phyloP scores from a whole-genome alignment of 805 yeast genomes.

The Blastobotrys parvus region DNA sequence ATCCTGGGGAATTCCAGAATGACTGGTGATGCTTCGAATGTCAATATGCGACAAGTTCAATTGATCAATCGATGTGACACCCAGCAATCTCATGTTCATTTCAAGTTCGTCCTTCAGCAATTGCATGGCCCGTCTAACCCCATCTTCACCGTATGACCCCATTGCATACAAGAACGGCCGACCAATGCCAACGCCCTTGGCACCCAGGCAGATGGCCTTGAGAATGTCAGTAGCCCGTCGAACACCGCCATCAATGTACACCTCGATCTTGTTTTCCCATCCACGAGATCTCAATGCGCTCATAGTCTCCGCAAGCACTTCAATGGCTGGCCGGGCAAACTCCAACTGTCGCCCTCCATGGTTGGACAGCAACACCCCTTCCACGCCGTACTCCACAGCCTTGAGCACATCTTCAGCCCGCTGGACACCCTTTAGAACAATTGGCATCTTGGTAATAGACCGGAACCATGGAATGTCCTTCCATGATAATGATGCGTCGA shows the following conservation, averaged over 20 bases:
- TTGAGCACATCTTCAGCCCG: constrained; percentile 66
- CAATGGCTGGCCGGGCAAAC: constrained; percentile 67
- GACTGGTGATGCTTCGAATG: constrained; percentile 34
- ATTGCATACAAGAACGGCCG: constrained; percentile 70
- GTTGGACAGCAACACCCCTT: constrained; percentile 77
- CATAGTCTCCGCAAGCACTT: constrained; percentile 56
- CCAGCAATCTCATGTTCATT: constrained; percentile 73
- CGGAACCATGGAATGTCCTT: constrained; percentile 51
- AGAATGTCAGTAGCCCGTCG: constrained; percentile 70
- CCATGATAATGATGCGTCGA: constrained; percentile 63
- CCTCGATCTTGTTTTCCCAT: constrained; percentile 42
- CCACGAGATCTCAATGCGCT: constrained; percentile 44
- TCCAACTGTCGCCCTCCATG: constrained; percentile 91
- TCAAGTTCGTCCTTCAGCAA: constrained; percentile 61
- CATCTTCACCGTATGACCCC: constrained; percentile 73
- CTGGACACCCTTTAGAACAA: constrained; percentile 78
- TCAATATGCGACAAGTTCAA: constrained; percentile 59
- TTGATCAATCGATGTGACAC: constrained; percentile 54
- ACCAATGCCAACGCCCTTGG: constrained; percentile 67
- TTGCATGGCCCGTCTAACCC: constrained; percentile 57
- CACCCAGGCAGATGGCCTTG: constrained; percentile 71
- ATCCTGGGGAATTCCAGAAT: constrained; percentile 43
- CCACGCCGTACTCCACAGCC: constrained; percentile 64
- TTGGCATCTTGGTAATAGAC: constrained; percentile 51
- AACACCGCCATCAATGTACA: constrained; percentile 70